Percentiles rank a stretch among this genome's conserved stretches.
Evolutionary conservation across 1,139 yeast species (phyloP).

Genomic region (Wickerhamomyces sp.): DNA sequence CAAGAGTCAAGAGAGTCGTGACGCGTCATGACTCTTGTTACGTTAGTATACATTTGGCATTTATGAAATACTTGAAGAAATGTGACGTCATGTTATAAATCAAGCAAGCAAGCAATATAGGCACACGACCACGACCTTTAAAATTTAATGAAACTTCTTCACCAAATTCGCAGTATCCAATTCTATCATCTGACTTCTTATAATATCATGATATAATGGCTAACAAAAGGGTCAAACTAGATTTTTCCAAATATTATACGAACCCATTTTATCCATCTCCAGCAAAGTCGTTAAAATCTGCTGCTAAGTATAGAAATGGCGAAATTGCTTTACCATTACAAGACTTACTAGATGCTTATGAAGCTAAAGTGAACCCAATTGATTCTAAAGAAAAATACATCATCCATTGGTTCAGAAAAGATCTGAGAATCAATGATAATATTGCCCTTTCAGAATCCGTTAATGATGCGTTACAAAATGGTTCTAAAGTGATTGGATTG

Average conservation of each 20-base stretch:
- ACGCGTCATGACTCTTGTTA: no score
- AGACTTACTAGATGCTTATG: slow-evolving; percentile 3
- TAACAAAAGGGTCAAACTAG: slow-evolving; percentile 12
- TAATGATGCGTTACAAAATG: slow-evolving; percentile 25
- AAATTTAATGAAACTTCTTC: neutral
- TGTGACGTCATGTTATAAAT: no score
- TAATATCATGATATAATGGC: no score
- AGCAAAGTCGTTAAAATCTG: slow-evolving; percentile 6
- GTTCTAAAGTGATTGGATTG: slow-evolving; percentile 33
- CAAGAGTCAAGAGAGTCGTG: no score
- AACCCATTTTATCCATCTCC: slow-evolving; percentile 5
- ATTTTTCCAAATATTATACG: slow-evolving; percentile 14
- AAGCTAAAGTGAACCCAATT: neutral
- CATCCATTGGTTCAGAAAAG: slow-evolving; percentile 43
- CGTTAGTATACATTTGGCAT: no score
- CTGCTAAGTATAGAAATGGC: slow-evolving; percentile 12
- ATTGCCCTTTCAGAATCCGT: slow-evolving; percentile 35
- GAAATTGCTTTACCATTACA: slow-evolving; percentile 10
- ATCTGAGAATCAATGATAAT: slow-evolving; percentile 40
- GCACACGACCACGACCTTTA: no score
- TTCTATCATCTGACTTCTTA: no score
- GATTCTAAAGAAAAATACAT: slow-evolving; percentile 17
- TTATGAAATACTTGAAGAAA: no score
- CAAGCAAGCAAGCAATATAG: no score
- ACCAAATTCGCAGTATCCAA: neutral